Base-by-base conservation (phyloP, 2,329 filamentous ascomycete species). In the Aureobasidium leucospermi region DNA sequence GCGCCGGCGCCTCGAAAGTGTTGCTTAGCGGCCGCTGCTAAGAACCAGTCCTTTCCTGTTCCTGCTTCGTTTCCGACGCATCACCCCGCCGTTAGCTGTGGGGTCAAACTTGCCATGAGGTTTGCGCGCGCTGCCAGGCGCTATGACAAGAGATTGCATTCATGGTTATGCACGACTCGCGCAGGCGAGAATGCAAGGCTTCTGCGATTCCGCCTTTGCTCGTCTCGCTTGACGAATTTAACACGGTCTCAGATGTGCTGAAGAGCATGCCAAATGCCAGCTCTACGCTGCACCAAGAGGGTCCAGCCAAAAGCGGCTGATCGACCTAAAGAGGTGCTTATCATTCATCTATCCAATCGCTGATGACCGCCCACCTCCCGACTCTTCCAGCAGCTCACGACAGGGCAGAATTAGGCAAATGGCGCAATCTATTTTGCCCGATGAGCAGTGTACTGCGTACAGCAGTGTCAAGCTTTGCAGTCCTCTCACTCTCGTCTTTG, bases 21-120 rank as follows among this genome's bases (percentile, higher is more conserved):
- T 58, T 43, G 55, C 55, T 48, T 58, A 58, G 43, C 16, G 55
- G 55, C 55, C 55, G 42, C 42, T 58, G 43, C 55, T 34, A 36
- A 19, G 8, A 10, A 5, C 3, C 43, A 19, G 43, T 19, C 55
- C 34, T 47, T 58, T 47, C 55, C 55, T 58, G 55, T 58, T 58
- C 55, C 55, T 58, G 55, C 55, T 58, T 56, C 55, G 55, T 48
- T 23, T 48, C 55, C 55, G 55, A 47, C 55, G 43, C 55, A 58
- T 58, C 55, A 58, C 55, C 43, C 55, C 43, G 34, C 55, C 55
- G 55, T 58, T 48, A 15, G 16, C 10, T 39, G 53, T 58, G 55
- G 55, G 55, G 55, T 58, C 39, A 31, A 34, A 39, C 55, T 58
- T 58, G 55, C 55, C 42, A 58, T 58, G 55, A 58, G 55, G 55